Percentiles rank a stretch among this genome's conserved stretches.
Evolutionary conservation across 345 rosid genomes (phyloP).

Genomic region (Populus nigra): DNA sequence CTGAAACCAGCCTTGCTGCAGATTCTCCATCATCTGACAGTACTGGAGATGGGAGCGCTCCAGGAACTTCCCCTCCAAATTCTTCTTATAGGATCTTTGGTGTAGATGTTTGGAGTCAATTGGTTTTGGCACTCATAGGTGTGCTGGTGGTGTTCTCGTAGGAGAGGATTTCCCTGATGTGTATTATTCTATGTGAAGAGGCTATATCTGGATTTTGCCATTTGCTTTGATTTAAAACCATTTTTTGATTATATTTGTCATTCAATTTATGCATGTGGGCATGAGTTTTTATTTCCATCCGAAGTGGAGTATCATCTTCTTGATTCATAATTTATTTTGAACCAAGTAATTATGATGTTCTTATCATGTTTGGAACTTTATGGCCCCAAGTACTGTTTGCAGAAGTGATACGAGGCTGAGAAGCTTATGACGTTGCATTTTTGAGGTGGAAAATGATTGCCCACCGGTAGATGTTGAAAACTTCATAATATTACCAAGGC

Average conservation of each 20-base stretch:
- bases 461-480: not conserved
- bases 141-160: conserved; percentile 50
- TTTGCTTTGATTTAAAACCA: conserved; percentile 14
- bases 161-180: conserved; percentile 17
- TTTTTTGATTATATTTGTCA: conserved; percentile 18
- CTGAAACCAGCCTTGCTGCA: conserved; percentile 54
- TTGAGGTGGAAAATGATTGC: not conserved
- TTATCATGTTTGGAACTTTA: not conserved
- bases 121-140: conserved; percentile 43
- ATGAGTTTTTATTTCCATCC: not conserved
- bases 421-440: not conserved
- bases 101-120: conserved; percentile 32
- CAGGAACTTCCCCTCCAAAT: conserved; percentile 18
- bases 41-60: conserved; percentile 17
- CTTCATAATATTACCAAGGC: not conserved
- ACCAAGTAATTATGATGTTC: not conserved
- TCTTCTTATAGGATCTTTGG: conserved; percentile 42
- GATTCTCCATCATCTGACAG: conserved; percentile 57
- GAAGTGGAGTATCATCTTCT: not conserved
- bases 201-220: conserved; percentile 4
- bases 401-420: not conserved
- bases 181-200: conserved; percentile 1
- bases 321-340: conserved; percentile 3
- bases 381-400: not conserved
- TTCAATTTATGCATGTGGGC: conserved; percentile 6